Base-by-base conservation (phyloP, 169 alveolate genomes). In the Theileria equi region DNA sequence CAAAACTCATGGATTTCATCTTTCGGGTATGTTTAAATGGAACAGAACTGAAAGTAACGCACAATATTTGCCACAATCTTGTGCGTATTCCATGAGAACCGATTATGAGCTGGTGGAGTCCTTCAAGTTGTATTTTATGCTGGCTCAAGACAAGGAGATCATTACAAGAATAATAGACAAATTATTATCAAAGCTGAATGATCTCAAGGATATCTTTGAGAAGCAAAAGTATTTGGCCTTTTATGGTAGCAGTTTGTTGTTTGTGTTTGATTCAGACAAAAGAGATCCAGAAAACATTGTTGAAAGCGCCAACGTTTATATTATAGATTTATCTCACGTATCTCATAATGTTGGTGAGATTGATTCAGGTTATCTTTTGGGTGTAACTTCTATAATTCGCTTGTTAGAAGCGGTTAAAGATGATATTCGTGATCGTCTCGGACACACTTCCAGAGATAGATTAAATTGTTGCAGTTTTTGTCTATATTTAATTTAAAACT, bases 251-350 rank as follows among this genome's bases (percentile, higher is more conserved):
- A 79, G 86, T 43, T 54, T 84, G 40, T 62, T 84, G 38, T 84
- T 84, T 49, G 88, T 84, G 31, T 84, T 48, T 35, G 91, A 84
- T 48, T 62, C 88, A 19, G 81, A 76, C 19, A 61, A 66, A 4
- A 53, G 63, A 32, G 50, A 67, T 26, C 25, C 66, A 21, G 50
- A 44, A 25, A 68, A 73, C 13, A 29, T 43, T 26, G 19, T 21
- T 10, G 61, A 57, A 23, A 29, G 17, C 8, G 82, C 85, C 7
- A 55, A 61, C 26, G 72, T 84, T 32, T 58, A 69, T 57, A 71
- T 84, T 69, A 84, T 84, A 41, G 91, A 80, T 58, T 72, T 84
- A 44, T 80, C 91, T 3, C 91, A 84, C 49, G 91, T 81, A 35
- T 61, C 86, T 23, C 54, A 71, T 45, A 60, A 73, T 58, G 77